phyloP scores from a whole-genome alignment of 148 eudicot species.

The Cornus suecica region DNA sequence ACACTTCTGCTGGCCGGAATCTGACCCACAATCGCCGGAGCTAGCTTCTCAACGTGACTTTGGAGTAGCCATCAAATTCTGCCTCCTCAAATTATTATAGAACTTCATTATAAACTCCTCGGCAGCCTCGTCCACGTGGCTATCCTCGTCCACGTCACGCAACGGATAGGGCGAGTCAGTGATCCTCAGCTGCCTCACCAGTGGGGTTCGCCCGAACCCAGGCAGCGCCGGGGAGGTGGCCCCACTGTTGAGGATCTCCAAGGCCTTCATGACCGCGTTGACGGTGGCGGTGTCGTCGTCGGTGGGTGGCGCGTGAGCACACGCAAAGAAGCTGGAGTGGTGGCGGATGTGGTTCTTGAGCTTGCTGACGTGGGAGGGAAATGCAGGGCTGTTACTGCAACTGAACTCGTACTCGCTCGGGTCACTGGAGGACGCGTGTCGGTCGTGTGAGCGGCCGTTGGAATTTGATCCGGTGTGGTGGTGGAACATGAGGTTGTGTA shows the following conservation, averaged over 20 bases:
- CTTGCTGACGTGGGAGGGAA: conserved; percentile 30
- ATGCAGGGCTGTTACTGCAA: conserved; percentile 55
- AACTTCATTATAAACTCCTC: conserved; percentile 53
- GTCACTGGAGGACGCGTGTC: background rate
- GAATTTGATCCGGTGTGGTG: conserved; percentile 14
- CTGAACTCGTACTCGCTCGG: conserved; percentile 68
- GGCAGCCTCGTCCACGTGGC: conserved; percentile 54
- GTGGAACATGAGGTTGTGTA: conserved; percentile 36
- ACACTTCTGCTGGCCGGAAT: background rate
- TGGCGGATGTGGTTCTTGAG: conserved; percentile 19
- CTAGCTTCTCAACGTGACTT: background rate
- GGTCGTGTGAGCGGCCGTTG: conserved; percentile 1
- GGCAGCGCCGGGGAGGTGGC: conserved; percentile 38
- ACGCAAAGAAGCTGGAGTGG: conserved; percentile 4
- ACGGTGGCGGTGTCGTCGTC: conserved; percentile 19
- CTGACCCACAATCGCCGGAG: background rate
- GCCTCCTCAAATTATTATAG: conserved; percentile 31
- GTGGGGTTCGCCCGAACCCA: conserved; percentile 46
- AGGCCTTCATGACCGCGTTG: conserved; percentile 24
- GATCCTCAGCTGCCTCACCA: conserved; percentile 47
- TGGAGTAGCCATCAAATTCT: conserved; percentile 3
- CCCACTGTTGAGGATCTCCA: conserved; percentile 36
- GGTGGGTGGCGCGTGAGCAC: conserved; percentile 2
- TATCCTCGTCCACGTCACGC: conserved; percentile 21
- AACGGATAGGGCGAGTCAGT: conserved; percentile 62